Base-by-base conservation (phyloP, 768 basidiomycete genomes). In the Terana coerulea region DNA sequence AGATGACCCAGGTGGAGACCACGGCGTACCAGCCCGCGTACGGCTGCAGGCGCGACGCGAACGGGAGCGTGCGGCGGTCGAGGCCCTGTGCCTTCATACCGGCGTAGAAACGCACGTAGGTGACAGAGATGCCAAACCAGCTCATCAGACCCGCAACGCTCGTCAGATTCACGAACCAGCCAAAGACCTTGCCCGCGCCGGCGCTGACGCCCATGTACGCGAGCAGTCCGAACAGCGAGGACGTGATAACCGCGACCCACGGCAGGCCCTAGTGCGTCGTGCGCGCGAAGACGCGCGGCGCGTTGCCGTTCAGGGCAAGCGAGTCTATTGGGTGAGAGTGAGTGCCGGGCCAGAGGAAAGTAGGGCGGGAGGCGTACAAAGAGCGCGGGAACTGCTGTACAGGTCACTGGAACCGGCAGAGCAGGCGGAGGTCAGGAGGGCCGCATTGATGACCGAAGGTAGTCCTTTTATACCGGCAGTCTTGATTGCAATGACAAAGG, bases 401-500 rank as follows among this genome's bases (percentile, higher is more conserved):
- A 97, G 66, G 64, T 95, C 92, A 65, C 86, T 88, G 22, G 85
- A 86, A 5, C 89, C 91, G 29, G 94, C 93, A 24, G 93, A 95
- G 86, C 90, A 94, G 5, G 94, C 93, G 2, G 92, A 91, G 33
- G 88, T 91, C 56, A 98, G 69, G 12, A 95, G 75, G 64, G 80
- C 83, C 3, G 86, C 88, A 61, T 91, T 92, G 64, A 91, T 90
- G 33, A 91, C 86, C 36, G 84, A 86, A 14, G 95, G 94, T 1
- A 97, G 69, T 5, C 72, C 76, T 57, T 83, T 87, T 67, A 97
- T 98, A n/a, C 95, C 95, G 6, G 94, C 84, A 37, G 74, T 79
- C 60, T 77, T 61, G 57, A 92, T 91, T 1, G 94, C 95, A 58
- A 98, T 91, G 57, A 97, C 94, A 68, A 94, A 97, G 1, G 95